A percentile compares a stretch with the other conserved stretches of the same genome.
Conservation (phyloP, 805 yeast species). For the Starmerella geochares region DNA sequence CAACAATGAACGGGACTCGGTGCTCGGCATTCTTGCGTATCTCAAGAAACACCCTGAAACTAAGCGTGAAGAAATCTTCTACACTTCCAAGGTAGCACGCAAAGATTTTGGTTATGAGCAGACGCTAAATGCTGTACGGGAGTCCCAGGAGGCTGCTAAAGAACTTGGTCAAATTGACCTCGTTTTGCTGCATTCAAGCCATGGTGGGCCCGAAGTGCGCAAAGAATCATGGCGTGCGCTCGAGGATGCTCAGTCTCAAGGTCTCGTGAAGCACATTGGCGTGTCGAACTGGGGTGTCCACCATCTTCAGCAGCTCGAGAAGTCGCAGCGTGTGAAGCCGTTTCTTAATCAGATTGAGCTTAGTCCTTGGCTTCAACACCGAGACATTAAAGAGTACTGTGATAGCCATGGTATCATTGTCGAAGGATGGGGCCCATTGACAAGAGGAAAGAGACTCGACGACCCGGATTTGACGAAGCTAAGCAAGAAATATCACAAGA, state of each 20-base stretch:
- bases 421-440: slow-evolving; percentile 73
- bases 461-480: slow-evolving; percentile 31
- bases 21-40: slow-evolving; percentile 17
- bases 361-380: slow-evolving; percentile 69
- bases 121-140: slow-evolving; percentile 48
- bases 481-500: slow-evolving; percentile 34
- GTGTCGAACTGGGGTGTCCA: slow-evolving; percentile 58
- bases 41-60: slow-evolving; percentile 30
- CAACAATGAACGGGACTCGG: slow-evolving; percentile 53
- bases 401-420: slow-evolving; percentile 45
- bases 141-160: slow-evolving; percentile 43
- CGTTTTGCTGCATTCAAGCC: slow-evolving; percentile 50
- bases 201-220: slow-evolving; percentile 28
- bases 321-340: slow-evolving; percentile 41
- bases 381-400: slow-evolving; percentile 52
- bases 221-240: slow-evolving; percentile 46
- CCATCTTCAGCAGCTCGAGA: slow-evolving; percentile 43
- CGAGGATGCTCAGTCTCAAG: slow-evolving; percentile 45
- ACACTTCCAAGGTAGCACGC: slow-evolving; percentile 68
- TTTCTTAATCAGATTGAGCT: slow-evolving; percentile 73
- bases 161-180: slow-evolving; percentile 57
- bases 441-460: slow-evolving; percentile 47
- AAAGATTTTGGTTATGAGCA: slow-evolving; percentile 43
- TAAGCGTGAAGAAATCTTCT: slow-evolving; percentile 40
- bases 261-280: slow-evolving; percentile 45